Percentiles rank a stretch among this genome's conserved stretches.
Evolutionary conservation across 257 asterid species (phyloP).

Genomic region (Primulina tabacum): DNA sequence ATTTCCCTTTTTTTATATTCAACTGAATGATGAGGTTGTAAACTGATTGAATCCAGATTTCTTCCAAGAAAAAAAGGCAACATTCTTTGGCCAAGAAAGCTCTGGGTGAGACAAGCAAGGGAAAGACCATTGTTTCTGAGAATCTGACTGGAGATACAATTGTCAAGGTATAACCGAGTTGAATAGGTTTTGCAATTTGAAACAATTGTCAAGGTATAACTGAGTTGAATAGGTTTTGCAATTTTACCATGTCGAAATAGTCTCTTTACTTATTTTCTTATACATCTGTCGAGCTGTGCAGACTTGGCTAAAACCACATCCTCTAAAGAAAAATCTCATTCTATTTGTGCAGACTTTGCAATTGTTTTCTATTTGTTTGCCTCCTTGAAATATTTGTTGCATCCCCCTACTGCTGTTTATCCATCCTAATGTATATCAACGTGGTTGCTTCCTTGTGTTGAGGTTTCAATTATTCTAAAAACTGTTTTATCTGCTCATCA

Average conservation of each 20-base stretch:
- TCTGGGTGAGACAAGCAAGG: background rate
- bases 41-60: background rate
- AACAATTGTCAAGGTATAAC: no score
- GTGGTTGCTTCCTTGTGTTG: background rate
- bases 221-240: background rate
- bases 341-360: no score
- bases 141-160: background rate
- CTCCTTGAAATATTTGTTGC: background rate
- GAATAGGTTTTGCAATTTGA: background rate
- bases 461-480: background rate
- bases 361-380: background rate
- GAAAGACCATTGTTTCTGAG: background rate
- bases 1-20: background rate
- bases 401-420: background rate
- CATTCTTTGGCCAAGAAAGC: background rate
- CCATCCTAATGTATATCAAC: background rate
- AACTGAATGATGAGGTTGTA: background rate
- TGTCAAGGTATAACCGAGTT: background rate
- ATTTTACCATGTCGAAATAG: background rate
- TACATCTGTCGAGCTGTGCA: background rate
- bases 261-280: background rate
- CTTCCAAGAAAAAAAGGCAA: background rate
- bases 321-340: slow-evolving; percentile 15
- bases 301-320: background rate
- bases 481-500: background rate